Conservation (phyloP, 768 basidiomycete genomes). For the Tephrocybe sp. region DNA sequence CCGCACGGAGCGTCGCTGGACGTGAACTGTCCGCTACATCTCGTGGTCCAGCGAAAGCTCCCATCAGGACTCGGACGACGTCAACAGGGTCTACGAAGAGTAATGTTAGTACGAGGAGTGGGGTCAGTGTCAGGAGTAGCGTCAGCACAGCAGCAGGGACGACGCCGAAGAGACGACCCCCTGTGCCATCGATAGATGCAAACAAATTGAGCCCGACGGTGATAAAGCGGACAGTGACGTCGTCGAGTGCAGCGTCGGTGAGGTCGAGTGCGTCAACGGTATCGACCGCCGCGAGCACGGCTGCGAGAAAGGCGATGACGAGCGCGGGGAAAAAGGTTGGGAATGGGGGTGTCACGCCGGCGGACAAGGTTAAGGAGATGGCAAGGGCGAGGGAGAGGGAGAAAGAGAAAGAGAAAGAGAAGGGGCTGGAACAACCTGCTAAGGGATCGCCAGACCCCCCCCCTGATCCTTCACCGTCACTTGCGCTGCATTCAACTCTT, state of each 20-base stretch:
- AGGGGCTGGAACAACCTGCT: constrained; percentile 1
- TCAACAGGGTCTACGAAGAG: constrained; percentile 22
- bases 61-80: constrained; percentile 5
- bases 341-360: constrained; percentile 13
- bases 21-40: constrained; percentile 1
- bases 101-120: not conserved
- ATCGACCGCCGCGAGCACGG: constrained; percentile 25
- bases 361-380: constrained; percentile 10
- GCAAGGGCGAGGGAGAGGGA: constrained; percentile 8
- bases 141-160: constrained; percentile 2
- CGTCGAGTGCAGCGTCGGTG: constrained; percentile 19
- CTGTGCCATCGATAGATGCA: constrained; percentile 27
- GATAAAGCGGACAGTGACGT: constrained; percentile 18
- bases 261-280: constrained; percentile 23
- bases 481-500: not conserved
- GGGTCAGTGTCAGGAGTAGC: constrained; percentile 5
- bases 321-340: constrained; percentile 15
- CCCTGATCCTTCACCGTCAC: not conserved
- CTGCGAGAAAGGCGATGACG: constrained; percentile 22
- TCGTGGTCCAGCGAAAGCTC: constrained; percentile 1
- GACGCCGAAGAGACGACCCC: constrained; percentile 27
- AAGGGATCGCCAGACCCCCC: not conserved
- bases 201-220: constrained; percentile 27
- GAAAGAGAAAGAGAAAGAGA: constrained; percentile 12
- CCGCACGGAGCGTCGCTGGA: constrained; percentile 6